Base-by-base conservation (phyloP, 2,329 filamentous ascomycete genomes). In the Trichoderma breve region DNA sequence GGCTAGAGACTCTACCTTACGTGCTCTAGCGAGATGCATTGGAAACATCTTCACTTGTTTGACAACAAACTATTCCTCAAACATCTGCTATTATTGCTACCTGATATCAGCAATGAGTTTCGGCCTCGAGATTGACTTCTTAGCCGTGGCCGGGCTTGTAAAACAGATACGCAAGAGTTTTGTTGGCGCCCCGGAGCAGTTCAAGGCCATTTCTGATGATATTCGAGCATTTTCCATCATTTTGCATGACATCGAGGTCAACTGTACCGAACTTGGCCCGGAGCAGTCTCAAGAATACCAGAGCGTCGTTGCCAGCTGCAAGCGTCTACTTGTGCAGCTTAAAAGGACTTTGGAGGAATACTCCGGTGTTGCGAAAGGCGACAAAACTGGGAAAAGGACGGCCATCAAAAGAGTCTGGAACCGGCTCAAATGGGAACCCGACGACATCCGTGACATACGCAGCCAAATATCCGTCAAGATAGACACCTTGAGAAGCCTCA, bases 361-460 rank as follows among this genome's bases (percentile, higher is more conserved):
- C 21, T 3, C 47, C 6, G 5, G 0, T 12, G 11, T 53, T 1
- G 47, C 47, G 0, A 1, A 53, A 24, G 5, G 0, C 3, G 21
- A 5, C 21, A 53, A 53, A 2, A 3, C 47, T 14, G 47, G 11
- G 11, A 53, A 24, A 51, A 51, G 4, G 21, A 14, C 21, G 21
- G 11, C 21, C 3, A 24, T 53, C 21, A 53, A 24, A 14, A 53
- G 21, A 53, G 3, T 24, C 11, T 53, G 47, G 47, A 53, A 53
- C 7, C 4, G 47, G 47, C 47, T 53, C 47, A 53, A 53, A 53
- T 53, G 47, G 47, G 47, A 53, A 4, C 47, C 47, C 21, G 47
- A 53, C 3, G 47, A 21, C 1, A 53, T 53, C 1, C 47, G 47
- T 7, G 47, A 53, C 1, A 53, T 53, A 53, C 47, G 47, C n/a